Base-by-base conservation (phyloP, 1,139 yeast genomes). In the Kurtzmaniella quercitrusa region DNA sequence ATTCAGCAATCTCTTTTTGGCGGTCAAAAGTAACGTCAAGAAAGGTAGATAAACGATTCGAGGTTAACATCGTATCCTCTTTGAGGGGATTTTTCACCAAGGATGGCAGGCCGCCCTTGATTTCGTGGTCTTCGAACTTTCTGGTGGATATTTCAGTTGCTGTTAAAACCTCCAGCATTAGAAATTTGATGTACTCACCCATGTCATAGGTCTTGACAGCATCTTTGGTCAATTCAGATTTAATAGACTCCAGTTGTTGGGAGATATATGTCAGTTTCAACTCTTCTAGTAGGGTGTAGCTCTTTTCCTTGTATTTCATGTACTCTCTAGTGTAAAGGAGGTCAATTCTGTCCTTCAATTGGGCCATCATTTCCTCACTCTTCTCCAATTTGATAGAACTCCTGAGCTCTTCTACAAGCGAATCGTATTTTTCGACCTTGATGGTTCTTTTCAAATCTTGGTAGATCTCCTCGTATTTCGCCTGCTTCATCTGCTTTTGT, bases 201-300 rank as follows among this genome's bases (percentile, higher is more conserved):
- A 46, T 55, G 42, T 62, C 50, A 33, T 55, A 44, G 12, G 49
- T 46, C 5, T 50, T 39, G 34, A 55, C 39, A 37, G 52, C 47
- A 25, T 50, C 46, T n/a, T 47, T 44, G 7, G 56, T 54, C 37
- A 51, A 48, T 38, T 50, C 44, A 19, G 46, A 39, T 39, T 55
- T 49, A 27, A 68, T 43, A 1, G 46, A 47, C 5, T 49, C 45
- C 19, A 45, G 42, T 46, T 65, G 51, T 6, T 48, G 42, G 34
- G 46, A 45, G 21, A 58, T 46, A 48, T 54, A 67, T 8, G 58
- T 51, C 6, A 49, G 48, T 41, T 55, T 54, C 47, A 64, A 48
- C 27, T 56, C 55, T 24, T 57, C 56, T 45, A 60, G 55, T 15
- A 63, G 42, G 8, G 50, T 47, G 45, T 48, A 57, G 9, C 60